A percentile compares a stretch with the other conserved stretches of the same genome.
Conservation (phyloP, 345 rosid genomes). For the Pelargonium nanum region DNA sequence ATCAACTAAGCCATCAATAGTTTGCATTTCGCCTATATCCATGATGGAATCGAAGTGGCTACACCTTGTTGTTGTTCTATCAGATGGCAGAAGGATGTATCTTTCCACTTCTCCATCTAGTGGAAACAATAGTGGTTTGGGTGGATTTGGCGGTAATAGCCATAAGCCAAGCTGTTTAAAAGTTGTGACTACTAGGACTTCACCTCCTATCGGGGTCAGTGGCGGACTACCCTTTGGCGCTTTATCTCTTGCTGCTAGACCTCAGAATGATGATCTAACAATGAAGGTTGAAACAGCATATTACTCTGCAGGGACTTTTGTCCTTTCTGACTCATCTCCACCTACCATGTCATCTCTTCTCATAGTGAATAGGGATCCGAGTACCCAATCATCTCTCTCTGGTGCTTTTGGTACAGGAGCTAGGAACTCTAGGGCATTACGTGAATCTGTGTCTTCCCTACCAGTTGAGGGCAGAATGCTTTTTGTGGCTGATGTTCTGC, state of each 20-base stretch:
- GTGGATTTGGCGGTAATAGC: constrained; percentile 46
- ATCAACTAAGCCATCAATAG: constrained; percentile 70
- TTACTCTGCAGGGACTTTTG: constrained; percentile 78
- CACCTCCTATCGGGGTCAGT: constrained; percentile 86
- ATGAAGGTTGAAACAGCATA: constrained; percentile 80
- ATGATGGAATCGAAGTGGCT: constrained; percentile 83
- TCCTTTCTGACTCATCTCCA: constrained; percentile 90
- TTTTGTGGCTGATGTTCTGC: constrained; percentile 85
- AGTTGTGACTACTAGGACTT: constrained; percentile 83
- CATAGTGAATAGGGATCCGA: constrained; percentile 71
- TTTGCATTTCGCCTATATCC: constrained; percentile 74
- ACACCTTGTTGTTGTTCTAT: constrained; percentile 84
- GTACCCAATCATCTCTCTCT: constrained; percentile 52
- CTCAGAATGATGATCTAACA: constrained; percentile 70
- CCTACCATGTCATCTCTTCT: constrained; percentile 85
- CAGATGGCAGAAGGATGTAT: constrained; percentile 97
- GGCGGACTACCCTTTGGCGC: constrained; percentile 87
- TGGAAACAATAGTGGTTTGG: constrained; percentile 51
- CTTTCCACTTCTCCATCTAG: constrained; percentile 66
- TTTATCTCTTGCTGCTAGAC: constrained; percentile 62
- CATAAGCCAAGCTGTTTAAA: constrained; percentile 75
- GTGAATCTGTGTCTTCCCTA: constrained; percentile 73
- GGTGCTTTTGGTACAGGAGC: constrained; percentile 55
- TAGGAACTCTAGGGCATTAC: constrained; percentile 69
- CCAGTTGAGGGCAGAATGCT: constrained; percentile 98